phyloP scores from a whole-genome alignment of 805 yeast genomes.

The Candida xiaguanensis region DNA sequence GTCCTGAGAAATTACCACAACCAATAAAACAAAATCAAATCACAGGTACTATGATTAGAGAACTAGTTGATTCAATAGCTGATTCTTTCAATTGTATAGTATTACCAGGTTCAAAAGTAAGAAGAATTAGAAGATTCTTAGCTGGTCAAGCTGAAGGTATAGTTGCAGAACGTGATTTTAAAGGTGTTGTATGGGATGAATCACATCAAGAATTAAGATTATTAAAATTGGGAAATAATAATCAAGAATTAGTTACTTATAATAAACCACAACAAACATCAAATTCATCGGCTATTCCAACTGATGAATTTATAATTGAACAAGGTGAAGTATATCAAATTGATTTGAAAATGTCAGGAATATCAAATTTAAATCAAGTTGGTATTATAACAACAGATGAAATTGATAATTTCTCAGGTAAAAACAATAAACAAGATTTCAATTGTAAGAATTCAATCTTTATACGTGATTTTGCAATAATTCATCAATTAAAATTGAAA shows the following conservation, averaged over 20 bases:
- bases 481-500: constrained; percentile 71
- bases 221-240: constrained; percentile 36
- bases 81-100: constrained; percentile 75
- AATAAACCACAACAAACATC: constrained; percentile 14
- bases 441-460: constrained; percentile 66
- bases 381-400: constrained; percentile 70
- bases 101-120: constrained; percentile 88
- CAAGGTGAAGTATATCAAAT: constrained; percentile 86
- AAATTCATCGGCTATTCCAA: constrained; percentile 59
- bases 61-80: constrained; percentile 84
- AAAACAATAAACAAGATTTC: constrained; percentile 51
- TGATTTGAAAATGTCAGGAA: constrained; percentile 78
- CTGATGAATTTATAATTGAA: constrained; percentile 63
- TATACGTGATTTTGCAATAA: constrained; percentile 83
- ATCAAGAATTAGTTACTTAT: constrained; percentile 12
- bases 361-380: constrained; percentile 48
- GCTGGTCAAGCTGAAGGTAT: constrained; percentile 95
- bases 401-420: constrained; percentile 61
- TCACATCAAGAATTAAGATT: constrained; percentile 68
- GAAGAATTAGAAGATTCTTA: constrained; percentile 87
- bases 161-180: constrained; percentile 87
- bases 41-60: constrained; percentile 68
- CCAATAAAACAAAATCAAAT: constrained; percentile 46
- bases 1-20: constrained; percentile 74
- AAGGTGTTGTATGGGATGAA: constrained; percentile 89